These are phyloP conservation scores for Nowakowskiella sp. DNA, from an alignment of 192 early-diverging fungal species.

Conservation along the genomic window DNA sequence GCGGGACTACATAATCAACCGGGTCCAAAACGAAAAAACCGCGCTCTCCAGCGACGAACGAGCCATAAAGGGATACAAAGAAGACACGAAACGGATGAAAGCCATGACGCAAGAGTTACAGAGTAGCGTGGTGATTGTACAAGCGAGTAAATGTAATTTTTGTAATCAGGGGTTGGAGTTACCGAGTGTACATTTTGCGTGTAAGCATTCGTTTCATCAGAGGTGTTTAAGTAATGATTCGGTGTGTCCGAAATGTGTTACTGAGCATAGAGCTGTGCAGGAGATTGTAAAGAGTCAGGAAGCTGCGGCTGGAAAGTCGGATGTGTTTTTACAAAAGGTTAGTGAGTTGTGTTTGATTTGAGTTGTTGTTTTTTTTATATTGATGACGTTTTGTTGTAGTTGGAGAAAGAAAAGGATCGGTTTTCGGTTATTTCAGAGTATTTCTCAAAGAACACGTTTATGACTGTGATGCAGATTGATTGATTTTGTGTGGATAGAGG, in stretches of 20 bases:
- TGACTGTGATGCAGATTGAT: background rate
- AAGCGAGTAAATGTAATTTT: slow-evolving; percentile 37
- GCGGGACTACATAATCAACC: slow-evolving; percentile 69
- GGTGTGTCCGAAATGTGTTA: slow-evolving; percentile 58
- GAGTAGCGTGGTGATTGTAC: slow-evolving; percentile 40
- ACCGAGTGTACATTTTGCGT: slow-evolving; percentile 88
- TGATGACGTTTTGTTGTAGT: slow-evolving; percentile 25
- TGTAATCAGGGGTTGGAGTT: slow-evolving; percentile 62
- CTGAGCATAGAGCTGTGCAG: slow-evolving; percentile 73
- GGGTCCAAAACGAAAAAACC: slow-evolving; percentile 64
- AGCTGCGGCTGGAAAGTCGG: slow-evolving; percentile 64
- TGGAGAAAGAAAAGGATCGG: slow-evolving; percentile 67
- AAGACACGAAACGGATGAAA: slow-evolving; percentile 69
- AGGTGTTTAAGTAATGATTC: slow-evolving; percentile 39
- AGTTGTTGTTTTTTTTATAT: slow-evolving; percentile 2
- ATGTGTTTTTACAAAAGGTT: slow-evolving; percentile 73
- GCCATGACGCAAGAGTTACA: slow-evolving; percentile 78
- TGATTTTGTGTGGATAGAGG: no score
- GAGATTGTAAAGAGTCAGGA: slow-evolving; percentile 76
- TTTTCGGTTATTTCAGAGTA: slow-evolving; percentile 84
- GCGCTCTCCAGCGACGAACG: slow-evolving; percentile 42
- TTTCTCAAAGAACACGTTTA: slow-evolving; percentile 81
- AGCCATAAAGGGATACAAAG: slow-evolving; percentile 65
- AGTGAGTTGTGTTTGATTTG: slow-evolving; percentile 4
- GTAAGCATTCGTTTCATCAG: slow-evolving; percentile 92